Conservation (phyloP, 176 grass and related monocot genomes). For the Rhipidocladum racemiflorum region DNA sequence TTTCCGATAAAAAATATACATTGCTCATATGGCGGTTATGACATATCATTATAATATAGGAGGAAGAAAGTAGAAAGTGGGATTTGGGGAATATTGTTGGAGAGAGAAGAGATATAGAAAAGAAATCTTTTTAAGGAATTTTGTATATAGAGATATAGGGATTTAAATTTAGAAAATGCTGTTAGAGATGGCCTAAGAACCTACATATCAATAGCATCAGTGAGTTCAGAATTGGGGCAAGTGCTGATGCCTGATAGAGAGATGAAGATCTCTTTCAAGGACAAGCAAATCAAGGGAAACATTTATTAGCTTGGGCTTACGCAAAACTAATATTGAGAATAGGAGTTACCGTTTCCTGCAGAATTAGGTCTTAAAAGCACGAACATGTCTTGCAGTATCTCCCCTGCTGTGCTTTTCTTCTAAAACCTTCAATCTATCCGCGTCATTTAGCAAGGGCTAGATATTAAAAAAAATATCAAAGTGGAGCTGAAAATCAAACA, state of each 20-base stretch:
- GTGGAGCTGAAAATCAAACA: conserved; percentile 5
- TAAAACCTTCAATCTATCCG: conserved; percentile 50
- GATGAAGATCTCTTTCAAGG: not conserved
- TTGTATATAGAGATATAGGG: too few species aligned
- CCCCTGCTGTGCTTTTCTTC: conserved; percentile 67
- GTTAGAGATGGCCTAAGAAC: too few species aligned
- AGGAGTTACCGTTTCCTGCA: conserved; percentile 28
- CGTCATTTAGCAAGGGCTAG: conserved; percentile 62
- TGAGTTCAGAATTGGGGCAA: conserved; percentile 3
- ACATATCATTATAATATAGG: too few species aligned
- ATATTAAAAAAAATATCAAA: not conserved
- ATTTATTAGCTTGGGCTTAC: not conserved
- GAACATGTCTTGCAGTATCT: conserved; percentile 51
- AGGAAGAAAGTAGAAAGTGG: too few species aligned
- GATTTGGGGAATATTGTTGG: too few species aligned
- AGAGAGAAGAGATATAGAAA: too few species aligned
- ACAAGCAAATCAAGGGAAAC: not conserved
- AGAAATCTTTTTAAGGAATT: too few species aligned
- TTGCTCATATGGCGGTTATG: too few species aligned
- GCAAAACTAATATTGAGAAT: not conserved
- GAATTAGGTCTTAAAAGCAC: conserved; percentile 40
- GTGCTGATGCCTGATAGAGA: not conserved
- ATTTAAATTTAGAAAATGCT: too few species aligned
- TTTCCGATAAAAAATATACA: too few species aligned
- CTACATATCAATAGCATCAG: not conserved